Evolutionary conservation across 2,329 filamentous ascomycete genomes (phyloP), one percentile per base, ranked within the genome.

Genomic region (Knoxdaviesia proteae): DNA sequence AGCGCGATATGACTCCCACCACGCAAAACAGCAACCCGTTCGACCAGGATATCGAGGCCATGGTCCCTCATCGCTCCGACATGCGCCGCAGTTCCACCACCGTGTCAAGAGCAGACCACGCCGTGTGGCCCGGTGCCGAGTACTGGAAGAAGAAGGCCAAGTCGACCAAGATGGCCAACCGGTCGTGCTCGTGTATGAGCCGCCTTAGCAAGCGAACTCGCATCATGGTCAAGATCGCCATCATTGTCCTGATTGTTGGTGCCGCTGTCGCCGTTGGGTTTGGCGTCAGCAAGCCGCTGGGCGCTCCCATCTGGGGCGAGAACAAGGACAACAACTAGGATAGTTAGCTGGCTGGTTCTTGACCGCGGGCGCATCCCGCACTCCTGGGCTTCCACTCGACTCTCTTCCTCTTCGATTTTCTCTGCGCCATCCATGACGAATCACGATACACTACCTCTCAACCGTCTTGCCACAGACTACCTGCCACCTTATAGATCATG

Each of bases 81-180:
- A 31, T 53, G 32, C 58, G 53, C 42, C 53, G 54, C 44, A 59
- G 58, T 45, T 57, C 58, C 5, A 50, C 55, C 44, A 54, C 52
- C 11, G 53, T 54, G 32, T 64, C 63, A 43, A 61, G 61, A 46
- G 57, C 53, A 41, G 69, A 76, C 46, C 68, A 64, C 50, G 61
- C 67, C 38, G 69, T 74, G 11, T 77, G 73, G 73, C 73, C 73
- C 5, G 67, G 68, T 44, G 65, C 71, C 52, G 63, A 67, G 30
- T 65, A 74, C 52, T 75, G 73, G 71, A 70, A 68, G 55, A 61
- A 64, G 46, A 71, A 73, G 60, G 69, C 69, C 47, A 69, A 68
- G 56, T 65, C 61, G 7, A 67, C 68, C 46, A 72, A 72, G 59
- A 61, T 61, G 48, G 67, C 63, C 46, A 58, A 62, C 41, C 57